phyloP scores from a whole-genome alignment of 176 grass and related monocot genomes.

The Musa schizocarpa region DNA sequence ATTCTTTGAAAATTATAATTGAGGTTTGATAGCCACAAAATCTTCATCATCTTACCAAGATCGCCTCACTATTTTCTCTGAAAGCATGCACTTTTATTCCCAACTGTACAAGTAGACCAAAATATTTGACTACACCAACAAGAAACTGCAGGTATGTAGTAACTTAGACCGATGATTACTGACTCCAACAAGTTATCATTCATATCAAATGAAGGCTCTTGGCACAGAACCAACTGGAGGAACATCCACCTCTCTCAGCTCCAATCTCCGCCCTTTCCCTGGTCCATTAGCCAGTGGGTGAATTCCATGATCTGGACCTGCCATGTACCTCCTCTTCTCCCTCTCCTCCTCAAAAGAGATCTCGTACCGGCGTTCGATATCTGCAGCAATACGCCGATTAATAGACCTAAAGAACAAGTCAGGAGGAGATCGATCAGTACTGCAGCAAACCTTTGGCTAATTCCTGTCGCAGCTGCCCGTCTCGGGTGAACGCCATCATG shows the following conservation, averaged over 20 bases:
- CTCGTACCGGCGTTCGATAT: conserved; percentile 48
- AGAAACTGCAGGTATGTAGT: too few species aligned
- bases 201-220: conserved; percentile 30
- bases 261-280: conserved; percentile 52
- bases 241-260: conserved; percentile 46
- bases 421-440: too few species aligned
- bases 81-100: too few species aligned
- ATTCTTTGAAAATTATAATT: too few species aligned
- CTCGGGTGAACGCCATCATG: conserved; percentile 78
- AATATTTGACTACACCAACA: too few species aligned
- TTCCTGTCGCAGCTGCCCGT: conserved; percentile 1
- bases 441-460: conserved; percentile 33
- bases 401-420: too few species aligned
- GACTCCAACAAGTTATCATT: too few species aligned
- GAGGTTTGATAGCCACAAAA: too few species aligned
- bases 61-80: too few species aligned
- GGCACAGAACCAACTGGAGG: conserved; percentile 27
- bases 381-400: conserved; percentile 18
- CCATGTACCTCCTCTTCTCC: conserved; percentile 66
- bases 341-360: conserved; percentile 66
- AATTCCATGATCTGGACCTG: conserved; percentile 61
- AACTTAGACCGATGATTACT: too few species aligned
- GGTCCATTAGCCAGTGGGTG: conserved; percentile 77
- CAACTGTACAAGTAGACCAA: too few species aligned
- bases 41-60: too few species aligned